Evolutionary conservation across 768 basidiomycete species (phyloP), one percentile per base, ranked within the genome.

Genomic region (Pleurotus citrinopileatus): DNA sequence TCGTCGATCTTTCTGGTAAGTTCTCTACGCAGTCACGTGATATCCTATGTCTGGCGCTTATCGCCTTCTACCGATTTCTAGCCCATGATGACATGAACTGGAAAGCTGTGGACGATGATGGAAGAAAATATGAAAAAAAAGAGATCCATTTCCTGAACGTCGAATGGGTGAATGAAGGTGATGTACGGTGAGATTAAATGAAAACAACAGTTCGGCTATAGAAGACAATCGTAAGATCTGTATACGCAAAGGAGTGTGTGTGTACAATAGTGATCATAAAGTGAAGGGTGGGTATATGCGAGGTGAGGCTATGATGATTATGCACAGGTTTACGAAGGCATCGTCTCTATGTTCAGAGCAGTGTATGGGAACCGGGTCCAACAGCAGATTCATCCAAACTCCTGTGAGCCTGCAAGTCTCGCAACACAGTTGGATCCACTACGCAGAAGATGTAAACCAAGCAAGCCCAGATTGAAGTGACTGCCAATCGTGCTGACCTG

Each of bases 361-460:
- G 36, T 51, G 52, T 46, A 42, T 28, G 34, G 37, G 42, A 52
- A 28, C 53, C 52, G 63, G 47, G 53, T 57, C 59, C 63, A n/a
- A n/a, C n/a, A 64, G 57, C 50, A 28, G 69, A 63, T 57, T 87
- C 85, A 42, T 92, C 90, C 59, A 92, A 75, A 73, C 89, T 91
- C 66, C 88, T 78, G 66, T 94, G 92, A 13, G 87, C 86, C 71
- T 94, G 91, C 54, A 94, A 74, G 70, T 96, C 94, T 32, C 87
- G 87, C 59, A 95, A 72, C 25, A 96, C 93, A 43, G 84, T 83
- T 2, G 94, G 91, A 70, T 95, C 94, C 64, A 95, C 90, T 90
- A 68, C 42, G 58, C 59, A 64, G 37, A 56, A 27, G 54, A 53
- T 57, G 54, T 61, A 58, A 66, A 56, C 46, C 51, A 53, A 32